Evolutionary conservation across 768 basidiomycete genomes (phyloP).

Genomic region (Suillus tomentosus): DNA sequence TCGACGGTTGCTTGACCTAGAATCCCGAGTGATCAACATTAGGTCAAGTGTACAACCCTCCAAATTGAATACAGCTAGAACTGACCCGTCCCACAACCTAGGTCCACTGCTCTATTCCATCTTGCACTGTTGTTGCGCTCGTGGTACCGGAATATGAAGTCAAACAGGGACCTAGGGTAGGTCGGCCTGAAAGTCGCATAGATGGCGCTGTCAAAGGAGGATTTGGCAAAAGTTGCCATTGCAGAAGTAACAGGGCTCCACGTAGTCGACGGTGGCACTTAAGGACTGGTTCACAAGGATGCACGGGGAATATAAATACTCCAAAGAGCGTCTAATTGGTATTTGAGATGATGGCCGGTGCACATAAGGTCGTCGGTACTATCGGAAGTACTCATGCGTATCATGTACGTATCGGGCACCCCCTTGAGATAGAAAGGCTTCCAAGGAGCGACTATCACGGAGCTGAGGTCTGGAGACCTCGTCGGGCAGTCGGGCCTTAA

Average conservation of each 20-base stretch:
- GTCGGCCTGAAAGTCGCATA: conserved; percentile 76
- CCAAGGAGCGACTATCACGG: no score
- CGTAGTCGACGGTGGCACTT: background rate
- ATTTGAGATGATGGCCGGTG: background rate
- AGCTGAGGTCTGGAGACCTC: background rate
- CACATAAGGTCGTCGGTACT: background rate
- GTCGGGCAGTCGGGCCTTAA: no score
- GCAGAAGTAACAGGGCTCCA: background rate
- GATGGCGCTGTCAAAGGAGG: conserved; percentile 62
- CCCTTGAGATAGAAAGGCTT: background rate
- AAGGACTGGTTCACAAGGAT: background rate
- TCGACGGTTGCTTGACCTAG: conserved; percentile 71
- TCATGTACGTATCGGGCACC: background rate
- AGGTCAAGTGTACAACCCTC: background rate
- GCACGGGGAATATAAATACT: background rate
- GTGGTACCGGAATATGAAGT: conserved; percentile 65
- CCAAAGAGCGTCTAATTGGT: background rate
- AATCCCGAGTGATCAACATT: background rate
- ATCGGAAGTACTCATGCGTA: background rate
- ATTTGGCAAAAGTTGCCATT: conserved; percentile 80
- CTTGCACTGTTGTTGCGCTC: conserved; percentile 17
- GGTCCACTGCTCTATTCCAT: conserved; percentile 67
- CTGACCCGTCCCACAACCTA: conserved; percentile 83
- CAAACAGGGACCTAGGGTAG: conserved; percentile 67
- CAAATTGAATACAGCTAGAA: background rate